Base-by-base conservation (phyloP, 2,329 filamentous ascomycete species). In the Sporothrix dimorphospora region DNA sequence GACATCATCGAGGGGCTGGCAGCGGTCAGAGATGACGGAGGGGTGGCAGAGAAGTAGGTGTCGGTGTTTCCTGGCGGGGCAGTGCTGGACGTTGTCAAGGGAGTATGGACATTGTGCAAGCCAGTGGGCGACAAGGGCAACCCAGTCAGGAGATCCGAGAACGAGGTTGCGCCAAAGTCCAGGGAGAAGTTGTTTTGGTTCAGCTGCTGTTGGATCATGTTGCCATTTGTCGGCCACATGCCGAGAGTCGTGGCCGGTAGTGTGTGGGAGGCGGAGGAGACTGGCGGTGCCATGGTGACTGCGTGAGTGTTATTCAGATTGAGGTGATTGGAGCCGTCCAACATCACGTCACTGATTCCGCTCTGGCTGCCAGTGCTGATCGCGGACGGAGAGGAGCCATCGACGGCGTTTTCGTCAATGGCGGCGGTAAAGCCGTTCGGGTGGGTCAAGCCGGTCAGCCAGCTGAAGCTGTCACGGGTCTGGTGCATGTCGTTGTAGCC, bases 281-380 rank as follows among this genome's bases (percentile, higher is more conserved):
- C 83, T 16, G 59, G 59, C 11, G 84, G 82, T 24, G 85, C 82
- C 72, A 85, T 82, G 49, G 86, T 84, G 53, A 87, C 47, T 0
- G 74, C 11, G 14, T 55, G 24, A 12, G 9, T 61, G 40, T 49
- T 49, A 27, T 66, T 66, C 42, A 47, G 21, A 45, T 59, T 61
- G 24, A 74, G 85, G 75, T 91, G 89, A 80, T 90, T 91, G 49
- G 89, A 89, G 73, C 93, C 93, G 81, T 98, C 94, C 72, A 96
- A 85, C 91, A 97, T 94, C 73, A 94, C 90, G 79, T 98, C 96
- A 81, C 93, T 97, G 80, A 94, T 92, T 68, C 91, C 93, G 80
- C 92, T 95, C 79, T 97, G 94, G 81, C 94, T 98, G 73, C 93
- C 93, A 57, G 93, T 97, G 83, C 95, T 98, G 80, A 98, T 95